These are phyloP conservation scores for Nevesoporus exiguus DNA, from an alignment of 768 basidiomycete genomes.

Conservation along the genomic window DNA sequence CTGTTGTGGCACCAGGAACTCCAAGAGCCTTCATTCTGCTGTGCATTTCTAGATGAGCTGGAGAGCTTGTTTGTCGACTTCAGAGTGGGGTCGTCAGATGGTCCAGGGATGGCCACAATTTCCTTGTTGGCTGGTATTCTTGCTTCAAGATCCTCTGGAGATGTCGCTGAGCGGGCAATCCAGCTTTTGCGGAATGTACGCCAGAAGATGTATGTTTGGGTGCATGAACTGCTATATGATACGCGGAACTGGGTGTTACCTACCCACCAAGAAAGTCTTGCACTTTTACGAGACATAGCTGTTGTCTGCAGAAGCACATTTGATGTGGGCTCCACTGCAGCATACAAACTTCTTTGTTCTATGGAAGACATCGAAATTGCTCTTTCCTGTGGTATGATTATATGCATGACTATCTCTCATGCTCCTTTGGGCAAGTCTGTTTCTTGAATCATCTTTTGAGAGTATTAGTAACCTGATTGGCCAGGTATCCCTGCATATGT, in stretches of 20 bases:
- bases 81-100: background rate
- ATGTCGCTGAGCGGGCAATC: background rate
- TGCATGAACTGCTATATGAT: background rate
- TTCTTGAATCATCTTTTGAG: too few relatives aligned
- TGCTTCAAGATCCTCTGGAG: background rate
- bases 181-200: background rate
- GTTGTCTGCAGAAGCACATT: background rate
- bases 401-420: background rate
- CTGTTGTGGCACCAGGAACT: background rate
- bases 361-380: background rate
- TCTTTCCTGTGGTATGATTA: background rate
- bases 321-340: background rate
- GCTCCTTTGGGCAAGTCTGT: background rate
- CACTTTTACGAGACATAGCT: background rate
- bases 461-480: background rate
- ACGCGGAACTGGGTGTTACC: too few relatives aligned
- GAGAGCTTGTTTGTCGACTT: background rate
- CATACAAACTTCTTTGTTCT: background rate
- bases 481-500: background rate
- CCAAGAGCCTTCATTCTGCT: background rate
- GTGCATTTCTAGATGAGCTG: background rate
- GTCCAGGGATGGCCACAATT: background rate
- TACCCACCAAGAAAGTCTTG: background rate
- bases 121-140: background rate
- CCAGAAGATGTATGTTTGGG: background rate